Percentiles rank a stretch among this genome's conserved stretches.
Evolutionary conservation across 208 protist species (phyloP).

Genomic region (Herpetomonas samuelpessoai): DNA sequence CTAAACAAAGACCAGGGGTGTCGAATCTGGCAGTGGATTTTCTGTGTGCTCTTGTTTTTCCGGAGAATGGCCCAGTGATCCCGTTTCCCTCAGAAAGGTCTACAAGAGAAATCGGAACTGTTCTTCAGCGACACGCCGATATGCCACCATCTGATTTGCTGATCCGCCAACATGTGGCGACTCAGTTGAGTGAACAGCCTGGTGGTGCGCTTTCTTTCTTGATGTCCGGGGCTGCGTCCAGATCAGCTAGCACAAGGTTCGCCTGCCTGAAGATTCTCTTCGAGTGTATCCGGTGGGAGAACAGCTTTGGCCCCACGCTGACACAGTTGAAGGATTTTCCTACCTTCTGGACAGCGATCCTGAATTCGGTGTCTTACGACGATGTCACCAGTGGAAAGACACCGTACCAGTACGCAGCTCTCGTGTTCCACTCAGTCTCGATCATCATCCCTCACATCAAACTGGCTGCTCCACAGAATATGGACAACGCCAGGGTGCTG

Average conservation of each 20-base stretch:
- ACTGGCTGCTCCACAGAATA: slow-evolving; percentile 74
- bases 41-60: slow-evolving; percentile 58
- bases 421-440: slow-evolving; percentile 75
- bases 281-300: slow-evolving; percentile 80
- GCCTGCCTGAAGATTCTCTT: slow-evolving; percentile 79
- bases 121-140: slow-evolving; percentile 38
- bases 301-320: slow-evolving; percentile 75
- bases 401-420: slow-evolving; percentile 54
- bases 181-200: slow-evolving; percentile 74
- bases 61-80: slow-evolving; percentile 58
- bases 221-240: slow-evolving; percentile 53
- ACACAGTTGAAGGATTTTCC: slow-evolving; percentile 72
- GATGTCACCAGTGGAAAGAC: slow-evolving; percentile 32
- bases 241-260: slow-evolving; percentile 30
- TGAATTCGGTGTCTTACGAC: slow-evolving; percentile 57
- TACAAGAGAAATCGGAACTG: slow-evolving; percentile 20
- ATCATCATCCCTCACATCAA: slow-evolving; percentile 86
- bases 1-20: slow-evolving; percentile 27
- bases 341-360: slow-evolving; percentile 68
- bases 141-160: slow-evolving; percentile 53
- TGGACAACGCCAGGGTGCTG: slow-evolving; percentile 64
- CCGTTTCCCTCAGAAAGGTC: slow-evolving; percentile 77
- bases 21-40: slow-evolving; percentile 39
- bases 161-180: slow-evolving; percentile 73
- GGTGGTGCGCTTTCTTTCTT: slow-evolving; percentile 59